Conservation (phyloP, 2,329 filamentous ascomycete genomes). For the Hypoxylon sp. region DNA sequence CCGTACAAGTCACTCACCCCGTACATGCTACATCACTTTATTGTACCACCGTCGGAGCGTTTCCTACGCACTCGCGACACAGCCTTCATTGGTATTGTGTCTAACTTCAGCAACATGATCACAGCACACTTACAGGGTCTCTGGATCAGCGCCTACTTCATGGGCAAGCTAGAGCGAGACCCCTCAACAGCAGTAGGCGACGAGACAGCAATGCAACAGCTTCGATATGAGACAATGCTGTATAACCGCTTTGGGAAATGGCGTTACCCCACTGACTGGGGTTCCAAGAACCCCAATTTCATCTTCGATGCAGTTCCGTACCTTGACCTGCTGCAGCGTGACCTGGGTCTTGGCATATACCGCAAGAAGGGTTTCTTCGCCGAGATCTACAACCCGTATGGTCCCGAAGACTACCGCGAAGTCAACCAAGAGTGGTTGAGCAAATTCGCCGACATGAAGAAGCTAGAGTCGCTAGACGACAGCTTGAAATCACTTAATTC, state of each 20-base stretch:
- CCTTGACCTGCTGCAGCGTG: constrained; percentile 75
- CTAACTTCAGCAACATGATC: constrained; percentile 61
- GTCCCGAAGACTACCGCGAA: constrained; percentile 69
- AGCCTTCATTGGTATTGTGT: constrained; percentile 63
- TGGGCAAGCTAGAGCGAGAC: constrained; percentile 57
- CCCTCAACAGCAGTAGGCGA: constrained; percentile 46
- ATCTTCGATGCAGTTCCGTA: constrained; percentile 84
- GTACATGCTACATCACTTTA: constrained; percentile 63
- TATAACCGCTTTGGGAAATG: constrained; percentile 78
- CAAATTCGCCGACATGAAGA: constrained; percentile 42
- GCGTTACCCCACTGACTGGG: constrained; percentile 77
- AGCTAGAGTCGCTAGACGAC: constrained; percentile 35
- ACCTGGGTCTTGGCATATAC: constrained; percentile 72
- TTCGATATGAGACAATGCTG: constrained; percentile 71
- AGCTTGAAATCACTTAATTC: constrained; percentile 31
- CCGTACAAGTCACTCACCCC: constrained; percentile 46
- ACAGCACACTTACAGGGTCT: constrained; percentile 64
- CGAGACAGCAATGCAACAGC: constrained; percentile 58
- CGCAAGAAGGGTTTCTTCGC: constrained; percentile 68
- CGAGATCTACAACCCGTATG: constrained; percentile 71
- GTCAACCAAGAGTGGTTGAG: constrained; percentile 67
- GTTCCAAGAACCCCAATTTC: constrained; percentile 75
- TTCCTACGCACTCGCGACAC: constrained; percentile 59
- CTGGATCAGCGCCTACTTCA: constrained; percentile 72
- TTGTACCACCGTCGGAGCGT: constrained; percentile 58